Percentiles rank a stretch among this genome's conserved stretches.
These are phyloP conservation scores for Lizonia empirigonia DNA, from an alignment of 2,329 filamentous ascomycete species.

Conservation along the genomic window DNA sequence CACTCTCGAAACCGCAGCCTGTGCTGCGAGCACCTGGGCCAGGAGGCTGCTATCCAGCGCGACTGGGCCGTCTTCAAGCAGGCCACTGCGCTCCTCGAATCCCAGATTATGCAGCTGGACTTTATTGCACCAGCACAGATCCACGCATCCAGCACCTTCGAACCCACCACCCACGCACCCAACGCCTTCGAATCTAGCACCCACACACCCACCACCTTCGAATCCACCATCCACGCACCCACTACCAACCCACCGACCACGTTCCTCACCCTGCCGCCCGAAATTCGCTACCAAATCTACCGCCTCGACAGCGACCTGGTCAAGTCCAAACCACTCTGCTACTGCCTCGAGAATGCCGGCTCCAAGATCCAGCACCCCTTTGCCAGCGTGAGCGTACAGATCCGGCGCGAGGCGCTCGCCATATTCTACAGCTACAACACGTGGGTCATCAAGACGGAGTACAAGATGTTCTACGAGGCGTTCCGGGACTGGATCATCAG, in stretches of 20 bases:
- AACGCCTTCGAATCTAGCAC: too few species aligned
- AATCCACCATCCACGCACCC: not conserved
- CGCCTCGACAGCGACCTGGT: conserved; percentile 45
- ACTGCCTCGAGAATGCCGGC: conserved; percentile 49
- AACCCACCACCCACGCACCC: too few species aligned
- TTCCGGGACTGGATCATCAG: conserved; percentile 48
- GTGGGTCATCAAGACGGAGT: conserved; percentile 49
- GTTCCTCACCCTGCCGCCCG: conserved; percentile 45
- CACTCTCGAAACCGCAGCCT: conserved; percentile 33
- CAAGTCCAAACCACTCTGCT: conserved; percentile 45
- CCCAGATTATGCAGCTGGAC: conserved; percentile 20
- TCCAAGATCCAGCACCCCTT: conserved; percentile 47
- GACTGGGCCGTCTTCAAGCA: conserved; percentile 30
- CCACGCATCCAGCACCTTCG: not conserved
- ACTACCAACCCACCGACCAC: conserved; percentile 25
- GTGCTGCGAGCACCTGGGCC: conserved; percentile 20
- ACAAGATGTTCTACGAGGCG: conserved; percentile 48
- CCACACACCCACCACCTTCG: too few species aligned
- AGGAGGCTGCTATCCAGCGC: conserved; percentile 23
- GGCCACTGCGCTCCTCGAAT: conserved; percentile 13
- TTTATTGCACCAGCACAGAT: conserved; percentile 5
- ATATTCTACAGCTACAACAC: conserved; percentile 50
- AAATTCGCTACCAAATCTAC: conserved; percentile 48
- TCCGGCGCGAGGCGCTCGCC: conserved; percentile 46
- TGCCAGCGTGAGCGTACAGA: conserved; percentile 42